Percentiles rank a stretch among this genome's conserved stretches.
Conservation (phyloP, 2,329 filamentous ascomycete genomes). For the Penicillium sp. region DNA sequence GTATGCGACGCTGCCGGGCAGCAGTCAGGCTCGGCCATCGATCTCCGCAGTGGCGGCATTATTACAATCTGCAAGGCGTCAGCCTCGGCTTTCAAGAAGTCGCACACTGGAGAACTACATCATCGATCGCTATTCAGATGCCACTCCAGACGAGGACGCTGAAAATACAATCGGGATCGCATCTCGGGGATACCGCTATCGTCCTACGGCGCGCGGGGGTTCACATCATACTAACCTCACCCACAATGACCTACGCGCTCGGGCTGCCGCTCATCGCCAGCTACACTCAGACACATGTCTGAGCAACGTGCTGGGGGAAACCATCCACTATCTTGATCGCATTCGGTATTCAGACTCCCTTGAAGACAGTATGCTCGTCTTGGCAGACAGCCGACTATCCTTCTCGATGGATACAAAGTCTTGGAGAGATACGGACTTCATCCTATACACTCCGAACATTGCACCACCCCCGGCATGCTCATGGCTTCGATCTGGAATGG, state of each 20-base stretch:
- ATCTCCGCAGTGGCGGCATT: conserved; percentile 39
- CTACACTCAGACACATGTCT: conserved; percentile 35
- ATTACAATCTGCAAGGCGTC: conserved; percentile 41
- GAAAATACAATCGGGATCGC: conserved; percentile 18
- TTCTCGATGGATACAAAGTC: conserved; percentile 53
- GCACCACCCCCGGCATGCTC: conserved; percentile 54
- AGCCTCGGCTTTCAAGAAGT: conserved; percentile 38
- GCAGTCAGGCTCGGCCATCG: conserved; percentile 19
- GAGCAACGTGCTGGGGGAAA: conserved; percentile 51
- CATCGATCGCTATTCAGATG: conserved; percentile 35
- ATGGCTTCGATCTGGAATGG: conserved; percentile 60
- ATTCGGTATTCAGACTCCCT: conserved; percentile 54
- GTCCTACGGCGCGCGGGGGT: conserved; percentile 30
- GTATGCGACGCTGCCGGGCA: conserved; percentile 9
- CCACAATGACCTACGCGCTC: conserved; percentile 35
- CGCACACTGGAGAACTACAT: conserved; percentile 42
- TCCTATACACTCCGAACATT: conserved; percentile 54
- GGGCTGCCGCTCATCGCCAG: conserved; percentile 37
- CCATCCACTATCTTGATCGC: conserved; percentile 60
- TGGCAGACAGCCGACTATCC: conserved; percentile 51
- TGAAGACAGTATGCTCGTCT: conserved; percentile 54
- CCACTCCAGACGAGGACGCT: conserved; percentile 25
- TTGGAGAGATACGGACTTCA: conserved; percentile 55
- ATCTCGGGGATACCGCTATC: conserved; percentile 32
- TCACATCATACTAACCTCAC: conserved; percentile 27